Base-by-base conservation (phyloP, 2,329 filamentous ascomycete species). In the Drechslerella dactyloides region DNA sequence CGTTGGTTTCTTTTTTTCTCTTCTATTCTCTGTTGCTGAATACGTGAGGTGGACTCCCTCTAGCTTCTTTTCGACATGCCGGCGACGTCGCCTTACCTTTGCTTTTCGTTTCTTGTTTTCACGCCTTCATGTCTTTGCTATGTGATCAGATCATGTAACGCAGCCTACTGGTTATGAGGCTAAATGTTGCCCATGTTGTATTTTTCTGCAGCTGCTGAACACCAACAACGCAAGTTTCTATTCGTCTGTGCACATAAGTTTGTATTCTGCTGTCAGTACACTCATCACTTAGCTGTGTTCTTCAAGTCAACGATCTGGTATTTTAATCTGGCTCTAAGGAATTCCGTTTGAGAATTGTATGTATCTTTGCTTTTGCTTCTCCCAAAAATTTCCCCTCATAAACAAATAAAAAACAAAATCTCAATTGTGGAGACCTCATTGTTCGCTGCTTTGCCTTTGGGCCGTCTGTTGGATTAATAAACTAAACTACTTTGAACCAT, bases 171-270 rank as follows among this genome's bases (percentile, higher is more conserved):
- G 44, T 23, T 23, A 5, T 17, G 44, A 48, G 44, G 44, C 44
- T 23, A 48, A 21, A 72, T 65, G 68, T 72, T 72, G 50, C 50
- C 55, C 54, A 70, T 61, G 68, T 72, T 72, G 68, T 64, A 72
- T 72, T 72, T 72, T 65, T 40, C 60, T 56, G 60, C 60, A 64
- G 23, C 17, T n/a, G 52, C 58, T 65, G 55, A 42, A 64, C 53
- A 58, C 65, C 55, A 54, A 65, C 68, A 72, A 72, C 68, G 60
- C 68, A 65, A 53, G 48, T 60, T 55, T 40, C 35, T 48, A 46
- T 61, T 72, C 60, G 44, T 61, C 63, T 46, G 27, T 37, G 15
- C 35, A 24, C 27, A 23, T 37, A 30, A 48, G 19, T n/a, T 19
- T 48, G 48, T 52, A 17, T 52, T 40, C 56, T 56, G 24, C 27